Evolutionary conservation across 805 yeast species (phyloP), one percentile per base, ranked within the genome.

Genomic region (Starmerella tilneyi): DNA sequence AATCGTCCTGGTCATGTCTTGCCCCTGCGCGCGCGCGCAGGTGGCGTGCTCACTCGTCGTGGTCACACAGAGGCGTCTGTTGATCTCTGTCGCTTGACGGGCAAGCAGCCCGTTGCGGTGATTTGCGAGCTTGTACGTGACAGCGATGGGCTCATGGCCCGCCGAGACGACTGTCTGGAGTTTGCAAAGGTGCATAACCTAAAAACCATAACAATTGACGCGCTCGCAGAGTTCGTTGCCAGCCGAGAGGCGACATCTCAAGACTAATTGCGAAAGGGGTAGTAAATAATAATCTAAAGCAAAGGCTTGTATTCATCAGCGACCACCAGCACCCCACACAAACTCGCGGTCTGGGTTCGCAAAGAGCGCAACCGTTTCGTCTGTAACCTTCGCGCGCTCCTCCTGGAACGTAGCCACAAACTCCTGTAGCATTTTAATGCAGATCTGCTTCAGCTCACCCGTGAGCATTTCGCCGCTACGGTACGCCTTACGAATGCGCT

Each of bases 21-120:
- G 53, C 99, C 98, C 3, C 71, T 92, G 56, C 74, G 97, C 56
- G 97, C 97, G 3, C 82, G 73, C 17, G 82, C 82, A 20, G 94
- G 95, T 1, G 79, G 94, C 43, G 76, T 92, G 46, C 68, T 78
- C 46, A 66, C 68, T 41, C 81, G 99, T 70, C 71, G 83, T 47
- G 99, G 99, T 13, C 99, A 92, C 62, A 92, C 99, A 9, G 99
- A 92, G 67, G 97, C 98, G 15, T 86, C 85, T 22, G 94, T 92
- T 9, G 94, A 89, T 60, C 70, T 92, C 52, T 79, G 94, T 60
- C 67, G 68, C 57, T 69, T 88, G 57, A 73, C 89, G 6, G 86
- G 85, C 0, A 69, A 83, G 55, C 75, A 75, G 51, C 94, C 92
- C 2, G 98, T 85, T 2, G 94, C 83, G 13, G 92, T 82, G 29